Evolutionary conservation across 179 eudicot genomes (phyloP).

Genomic region (Vitellaria paradoxa): DNA sequence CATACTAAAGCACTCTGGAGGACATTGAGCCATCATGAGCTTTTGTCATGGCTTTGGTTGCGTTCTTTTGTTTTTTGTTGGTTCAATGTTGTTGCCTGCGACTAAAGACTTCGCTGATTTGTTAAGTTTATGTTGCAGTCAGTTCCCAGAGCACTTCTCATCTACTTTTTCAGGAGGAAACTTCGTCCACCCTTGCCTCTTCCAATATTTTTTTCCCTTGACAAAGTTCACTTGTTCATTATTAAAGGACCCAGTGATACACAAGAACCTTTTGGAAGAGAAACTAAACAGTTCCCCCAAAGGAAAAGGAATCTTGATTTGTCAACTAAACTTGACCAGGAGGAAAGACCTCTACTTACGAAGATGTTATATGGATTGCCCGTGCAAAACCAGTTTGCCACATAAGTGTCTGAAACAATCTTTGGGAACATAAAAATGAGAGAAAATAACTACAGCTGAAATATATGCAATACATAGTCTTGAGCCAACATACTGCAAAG

Average conservation of each 20-base stretch:
- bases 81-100: background rate
- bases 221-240: background rate
- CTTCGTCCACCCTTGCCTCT: background rate
- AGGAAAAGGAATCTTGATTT: background rate
- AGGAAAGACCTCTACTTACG: background rate
- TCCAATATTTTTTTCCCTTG: background rate
- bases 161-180: too few species aligned
- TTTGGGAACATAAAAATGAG: background rate
- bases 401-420: background rate
- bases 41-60: too few species aligned
- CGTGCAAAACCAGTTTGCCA: background rate
- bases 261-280: background rate
- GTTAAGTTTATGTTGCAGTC: background rate
- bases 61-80: too few species aligned
- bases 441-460: background rate
- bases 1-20: background rate
- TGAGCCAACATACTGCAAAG: background rate
- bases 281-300: background rate
- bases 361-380: background rate
- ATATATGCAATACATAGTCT: background rate
- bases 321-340: background rate
- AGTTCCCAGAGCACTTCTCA: too few species aligned
- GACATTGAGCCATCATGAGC: too few species aligned
- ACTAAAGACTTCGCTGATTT: background rate
- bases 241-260: background rate